These are phyloP conservation scores for Suillus subaureus DNA, from an alignment of 768 basidiomycete genomes.

Conservation along the genomic window DNA sequence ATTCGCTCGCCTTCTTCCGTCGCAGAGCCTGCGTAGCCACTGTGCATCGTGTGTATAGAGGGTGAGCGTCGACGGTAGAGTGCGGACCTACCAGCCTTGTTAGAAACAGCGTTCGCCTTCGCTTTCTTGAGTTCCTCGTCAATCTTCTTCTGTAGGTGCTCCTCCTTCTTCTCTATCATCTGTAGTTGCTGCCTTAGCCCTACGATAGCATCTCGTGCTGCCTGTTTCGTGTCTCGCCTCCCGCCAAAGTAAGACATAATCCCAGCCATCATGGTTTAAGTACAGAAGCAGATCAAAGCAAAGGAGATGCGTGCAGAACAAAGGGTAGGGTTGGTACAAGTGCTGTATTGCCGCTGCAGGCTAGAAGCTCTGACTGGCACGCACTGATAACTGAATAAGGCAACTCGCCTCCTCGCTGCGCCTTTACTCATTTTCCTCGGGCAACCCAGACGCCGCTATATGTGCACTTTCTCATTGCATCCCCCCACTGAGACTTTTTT, in stretches of 20 bases:
- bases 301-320: slow-evolving; percentile 4
- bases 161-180: slow-evolving; percentile 99
- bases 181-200: slow-evolving; percentile 89
- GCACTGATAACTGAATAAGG: slow-evolving; percentile 28
- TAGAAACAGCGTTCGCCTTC: slow-evolving; percentile 87
- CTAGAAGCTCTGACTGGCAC: slow-evolving; percentile 5
- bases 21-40: slow-evolving; percentile 89
- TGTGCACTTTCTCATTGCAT: too few relatives aligned
- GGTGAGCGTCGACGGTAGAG: background rate
- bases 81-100: slow-evolving; percentile 81
- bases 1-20: slow-evolving; percentile 89
- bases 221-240: slow-evolving; percentile 78
- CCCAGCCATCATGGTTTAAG: slow-evolving; percentile 62
- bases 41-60: slow-evolving; percentile 33
- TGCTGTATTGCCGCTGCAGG: slow-evolving; percentile 16
- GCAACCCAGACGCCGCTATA: too few relatives aligned
- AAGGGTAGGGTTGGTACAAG: slow-evolving; percentile 10
- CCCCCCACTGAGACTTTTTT: too few relatives aligned
- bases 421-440: background rate
- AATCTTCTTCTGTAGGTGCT: slow-evolving; percentile 93
- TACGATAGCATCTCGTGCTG: slow-evolving; percentile 92
- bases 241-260: slow-evolving; percentile 91
- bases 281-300: slow-evolving; percentile 9
- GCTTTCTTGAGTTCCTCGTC: slow-evolving; percentile 94
- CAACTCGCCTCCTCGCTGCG: slow-evolving; percentile 18